Conservation (phyloP, 179 eudicot species). For the Spinacia oleracea region DNA sequence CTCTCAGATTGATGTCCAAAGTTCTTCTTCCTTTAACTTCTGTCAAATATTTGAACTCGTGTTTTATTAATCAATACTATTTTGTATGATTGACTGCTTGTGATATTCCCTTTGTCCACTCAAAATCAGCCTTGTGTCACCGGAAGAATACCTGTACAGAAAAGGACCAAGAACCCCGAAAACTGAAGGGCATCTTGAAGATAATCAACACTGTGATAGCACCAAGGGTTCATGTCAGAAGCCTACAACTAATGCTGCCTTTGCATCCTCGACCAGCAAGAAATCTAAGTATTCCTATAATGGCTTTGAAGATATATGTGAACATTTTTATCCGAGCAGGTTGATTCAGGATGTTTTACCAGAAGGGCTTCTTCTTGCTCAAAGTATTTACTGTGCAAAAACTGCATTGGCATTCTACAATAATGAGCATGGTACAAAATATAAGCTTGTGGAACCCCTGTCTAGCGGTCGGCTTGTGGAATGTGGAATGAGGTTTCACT, state of each 20-base stretch:
- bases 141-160: no score
- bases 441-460: slow-evolving; percentile 12
- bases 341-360: not conserved
- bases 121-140: not conserved
- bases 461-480: not conserved
- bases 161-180: not conserved
- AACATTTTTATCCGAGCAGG: no score
- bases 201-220: no score
- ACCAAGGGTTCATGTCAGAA: no score
- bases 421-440: not conserved
- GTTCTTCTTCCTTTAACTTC: no score
- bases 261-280: not conserved
- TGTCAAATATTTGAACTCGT: no score
- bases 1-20: no score
- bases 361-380: slow-evolving; percentile 10
- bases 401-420: not conserved
- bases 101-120: no score
- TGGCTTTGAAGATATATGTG: not conserved
- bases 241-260: no score
- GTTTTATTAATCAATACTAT: no score
- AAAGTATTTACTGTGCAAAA: slow-evolving; percentile 12
- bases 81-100: no score
- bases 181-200: not conserved
- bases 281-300: not conserved
- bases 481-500: not conserved